Conservation (phyloP, 148 eudicot species). For the Heliamphora exappendiculata region DNA sequence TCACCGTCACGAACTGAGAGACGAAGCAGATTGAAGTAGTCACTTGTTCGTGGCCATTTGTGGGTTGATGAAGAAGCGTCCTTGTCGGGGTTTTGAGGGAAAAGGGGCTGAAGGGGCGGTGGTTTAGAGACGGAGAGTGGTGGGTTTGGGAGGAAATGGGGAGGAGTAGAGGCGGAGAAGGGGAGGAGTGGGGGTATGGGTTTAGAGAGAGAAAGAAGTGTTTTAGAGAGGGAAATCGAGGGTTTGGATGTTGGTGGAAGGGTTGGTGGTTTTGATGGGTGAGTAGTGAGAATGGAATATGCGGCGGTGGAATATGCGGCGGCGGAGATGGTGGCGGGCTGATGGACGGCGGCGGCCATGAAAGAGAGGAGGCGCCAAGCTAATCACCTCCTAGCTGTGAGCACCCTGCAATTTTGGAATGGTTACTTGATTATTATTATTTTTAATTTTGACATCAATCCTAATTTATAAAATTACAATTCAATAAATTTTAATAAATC, state of each 20-base stretch:
- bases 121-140: slow-evolving; percentile 8
- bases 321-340: slow-evolving; percentile 19
- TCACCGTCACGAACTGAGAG: slow-evolving; percentile 39
- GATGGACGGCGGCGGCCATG: slow-evolving; percentile 29
- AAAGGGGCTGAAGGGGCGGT: slow-evolving; percentile 22
- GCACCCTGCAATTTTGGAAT: too few relatives aligned
- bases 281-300: slow-evolving; percentile 14
- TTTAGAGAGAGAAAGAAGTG: slow-evolving; percentile 25
- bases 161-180: slow-evolving; percentile 21
- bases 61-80: slow-evolving; percentile 1
- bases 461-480: too few relatives aligned
- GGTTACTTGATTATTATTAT: too few relatives aligned
- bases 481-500: too few relatives aligned
- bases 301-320: background rate
- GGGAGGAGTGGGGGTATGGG: slow-evolving; percentile 18
- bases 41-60: slow-evolving; percentile 15
- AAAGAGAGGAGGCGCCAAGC: slow-evolving; percentile 13
- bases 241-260: background rate
- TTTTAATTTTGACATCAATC: too few relatives aligned
- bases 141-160: slow-evolving; percentile 33
- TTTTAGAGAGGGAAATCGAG: background rate
- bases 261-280: slow-evolving; percentile 6
- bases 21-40: slow-evolving; percentile 36
- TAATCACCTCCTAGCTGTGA: slow-evolving; percentile 1
- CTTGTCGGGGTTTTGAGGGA: background rate